Evolutionary conservation across 441 rosid species (phyloP), one percentile per base, ranked within the genome.

Genomic region (Arabidopsis lyrata): DNA sequence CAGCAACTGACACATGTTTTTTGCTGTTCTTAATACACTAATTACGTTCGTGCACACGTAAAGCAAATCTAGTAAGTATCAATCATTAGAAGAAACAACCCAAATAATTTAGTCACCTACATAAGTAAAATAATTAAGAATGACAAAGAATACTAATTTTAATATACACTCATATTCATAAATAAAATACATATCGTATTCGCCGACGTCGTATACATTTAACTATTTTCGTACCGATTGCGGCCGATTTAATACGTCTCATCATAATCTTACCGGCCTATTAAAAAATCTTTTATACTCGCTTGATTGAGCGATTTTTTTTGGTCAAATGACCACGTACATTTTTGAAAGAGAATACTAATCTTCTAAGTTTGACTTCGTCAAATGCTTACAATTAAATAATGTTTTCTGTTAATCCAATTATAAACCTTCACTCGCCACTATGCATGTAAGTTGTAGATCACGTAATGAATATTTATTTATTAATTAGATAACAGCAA

Each of bases 41-140:
- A 78, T 80, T 72, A 82, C 78, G 85, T 83, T 78, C 78, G 68
- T 72, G 80, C 83, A 77, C 87, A 83, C 89, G 86, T 86, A 81
- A 79, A 77, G 73, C 86, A 73, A 76, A 71, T 79, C 83, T 66
- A 59, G 81, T 65, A 59, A 59, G 81, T 65, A 59, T 79, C 80
- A 78, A 84, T 83, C 82, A 83, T 83, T 76, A 68, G 64, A 71
- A 63, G 69, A 58, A 77, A 75, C 73, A 41, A 70, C 64, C 67
- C 80, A 72, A 18, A 60, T 77, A 72, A 77, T 0, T 77, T 66
- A 72, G 53, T 66, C 68, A 77, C 77, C 38, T 52, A 48, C 41
- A 57, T 56, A 27, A 48, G 6, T 56, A 22, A 18, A 38, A 45
- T 53, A 61, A 47, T 61, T 24, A 15, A 62, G 24, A 12, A 76